Evolutionary conservation across 2,329 filamentous ascomycete genomes (phyloP), one percentile per base, ranked within the genome.

Genomic region (Neonectria faginata): DNA sequence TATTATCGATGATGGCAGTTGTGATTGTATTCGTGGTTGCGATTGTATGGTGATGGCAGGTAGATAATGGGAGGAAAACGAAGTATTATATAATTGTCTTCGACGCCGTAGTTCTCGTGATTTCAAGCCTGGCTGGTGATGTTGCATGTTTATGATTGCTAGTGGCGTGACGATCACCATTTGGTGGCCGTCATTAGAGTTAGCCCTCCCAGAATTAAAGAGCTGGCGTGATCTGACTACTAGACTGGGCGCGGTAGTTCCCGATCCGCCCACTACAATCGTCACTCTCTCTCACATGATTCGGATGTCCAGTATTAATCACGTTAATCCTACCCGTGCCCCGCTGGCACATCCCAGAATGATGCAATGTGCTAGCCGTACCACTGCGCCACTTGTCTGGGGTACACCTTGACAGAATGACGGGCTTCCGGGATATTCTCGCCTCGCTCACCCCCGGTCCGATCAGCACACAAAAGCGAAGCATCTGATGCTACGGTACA

Each of bases 121-220:
- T 45, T 57, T 62, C 18, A 39, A 41, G 20, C 57, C 31, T 33
- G 51, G 45, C n/a, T 41, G 16, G 6, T 44, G 22, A 44, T 48
- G 62, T 69, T 60, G 63, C 65, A 65, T 61, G 70, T 65, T 72
- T 70, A 48, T 68, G 45, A 71, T 51, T 60, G 57, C 65, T 41
- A 41, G 66, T 72, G 70, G 70, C 63, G 65, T 70, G 70, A 72
- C 67, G 45, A 69, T 72, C 54, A 67, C 53, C 66, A 51, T 64
- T 31, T 12, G 1, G 18, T 27, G 14, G 57, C 47, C 44, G 44
- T 25, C 44, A 47, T n/a, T n/a, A n/a, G 3, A 25, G 20, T 22
- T 20, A 47, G 3, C 57, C 20, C 22, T 27, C 18, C 18, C 14
- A 12, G 14, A 47, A 48, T 27, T 16, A 1, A 55, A 52, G 41